Evolutionary conservation across 1,139 yeast species (phyloP).

Genomic region (Geotrichum histeridarum): DNA sequence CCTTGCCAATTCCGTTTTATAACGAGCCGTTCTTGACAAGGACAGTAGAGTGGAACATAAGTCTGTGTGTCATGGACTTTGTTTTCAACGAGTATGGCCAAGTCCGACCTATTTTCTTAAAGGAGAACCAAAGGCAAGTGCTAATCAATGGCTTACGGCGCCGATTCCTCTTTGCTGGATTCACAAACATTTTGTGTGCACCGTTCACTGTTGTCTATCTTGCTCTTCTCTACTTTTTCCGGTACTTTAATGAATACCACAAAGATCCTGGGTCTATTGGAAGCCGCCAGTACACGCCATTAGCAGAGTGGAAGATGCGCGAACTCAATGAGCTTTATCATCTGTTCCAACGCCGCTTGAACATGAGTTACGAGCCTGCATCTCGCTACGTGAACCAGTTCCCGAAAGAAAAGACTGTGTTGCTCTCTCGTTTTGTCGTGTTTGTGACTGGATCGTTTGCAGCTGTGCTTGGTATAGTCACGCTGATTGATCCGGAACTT

Average conservation of each 20-base stretch:
- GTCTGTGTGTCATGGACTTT: slow-evolving; percentile 80
- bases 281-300: slow-evolving; percentile 85
- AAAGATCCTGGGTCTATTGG: slow-evolving; percentile 82
- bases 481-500: slow-evolving; percentile 87
- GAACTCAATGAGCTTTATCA: slow-evolving; percentile 92
- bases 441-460: slow-evolving; percentile 85
- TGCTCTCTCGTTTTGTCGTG: slow-evolving; percentile 60
- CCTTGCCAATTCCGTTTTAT: slow-evolving; percentile 39
- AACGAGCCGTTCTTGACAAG: slow-evolving; percentile 55
- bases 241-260: slow-evolving; percentile 88
- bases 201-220: slow-evolving; percentile 85
- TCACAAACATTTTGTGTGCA: slow-evolving; percentile 71
- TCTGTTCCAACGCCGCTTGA: slow-evolving; percentile 71
- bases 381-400: slow-evolving; percentile 81
- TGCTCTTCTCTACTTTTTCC: slow-evolving; percentile 74
- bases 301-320: slow-evolving; percentile 91
- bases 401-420: slow-evolving; percentile 73
- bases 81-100: slow-evolving; percentile 83
- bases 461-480: slow-evolving; percentile 76
- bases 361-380: slow-evolving; percentile 73
- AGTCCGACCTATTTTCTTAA: slow-evolving; percentile 65
- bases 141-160: slow-evolving; percentile 66
- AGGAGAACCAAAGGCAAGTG: slow-evolving; percentile 63
- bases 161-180: slow-evolving; percentile 81
- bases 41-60: slow-evolving; percentile 90